Evolutionary conservation across 331 rosid species (phyloP).

Genomic region (Telfairia occidentalis): DNA sequence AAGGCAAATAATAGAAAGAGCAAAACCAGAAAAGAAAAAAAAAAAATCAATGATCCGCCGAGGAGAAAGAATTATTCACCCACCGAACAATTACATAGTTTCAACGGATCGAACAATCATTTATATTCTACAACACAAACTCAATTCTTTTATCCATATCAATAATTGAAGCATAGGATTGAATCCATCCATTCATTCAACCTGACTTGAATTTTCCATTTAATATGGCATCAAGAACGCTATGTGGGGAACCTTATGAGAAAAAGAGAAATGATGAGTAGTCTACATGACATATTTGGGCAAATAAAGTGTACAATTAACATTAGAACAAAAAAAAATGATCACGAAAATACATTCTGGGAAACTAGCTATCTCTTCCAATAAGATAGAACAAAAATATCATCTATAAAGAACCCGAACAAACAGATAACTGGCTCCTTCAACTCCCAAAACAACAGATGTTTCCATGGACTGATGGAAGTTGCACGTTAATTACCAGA

Average conservation of each 20-base stretch:
- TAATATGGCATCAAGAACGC: background rate
- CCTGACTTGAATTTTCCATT: background rate
- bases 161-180: background rate
- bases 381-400: background rate
- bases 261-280: background rate
- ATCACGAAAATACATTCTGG: background rate
- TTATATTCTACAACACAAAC: background rate
- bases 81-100: background rate
- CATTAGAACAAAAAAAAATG: conserved; percentile 3
- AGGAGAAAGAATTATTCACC: background rate
- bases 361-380: conserved; percentile 2
- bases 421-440: conserved; percentile 1
- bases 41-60: background rate
- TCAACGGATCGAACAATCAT: background rate
- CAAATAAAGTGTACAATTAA: background rate
- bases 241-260: background rate
- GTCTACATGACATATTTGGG: background rate
- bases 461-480: background rate
- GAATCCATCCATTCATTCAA: background rate
- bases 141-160: background rate
- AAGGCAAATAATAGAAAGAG: background rate
- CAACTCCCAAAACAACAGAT: background rate
- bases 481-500: conserved; percentile 10
- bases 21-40: background rate
- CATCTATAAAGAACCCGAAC: background rate